Percentiles rank a stretch among this genome's conserved stretches.
Evolutionary conservation across 208 protist species (phyloP).

Genomic region (Sergeia podlipaevii): DNA sequence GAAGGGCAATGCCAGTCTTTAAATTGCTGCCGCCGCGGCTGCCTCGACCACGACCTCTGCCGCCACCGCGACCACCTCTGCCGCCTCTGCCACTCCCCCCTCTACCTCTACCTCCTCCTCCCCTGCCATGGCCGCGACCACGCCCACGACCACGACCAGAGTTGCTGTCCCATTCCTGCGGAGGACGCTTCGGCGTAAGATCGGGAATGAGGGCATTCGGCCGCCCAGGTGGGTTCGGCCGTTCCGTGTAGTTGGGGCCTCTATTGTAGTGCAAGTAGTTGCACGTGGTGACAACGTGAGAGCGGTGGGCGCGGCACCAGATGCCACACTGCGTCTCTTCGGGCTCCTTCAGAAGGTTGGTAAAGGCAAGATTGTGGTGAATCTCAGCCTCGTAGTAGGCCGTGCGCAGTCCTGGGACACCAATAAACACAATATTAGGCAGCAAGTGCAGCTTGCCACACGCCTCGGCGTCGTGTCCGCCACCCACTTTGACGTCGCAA

Average conservation of each 20-base stretch:
- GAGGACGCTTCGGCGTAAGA: conserved; percentile 40
- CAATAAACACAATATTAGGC: conserved; percentile 65
- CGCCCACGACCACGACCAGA: neutral
- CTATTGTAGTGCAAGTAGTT: conserved; percentile 67
- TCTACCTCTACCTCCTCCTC: conserved; percentile 5
- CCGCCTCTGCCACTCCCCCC: conserved; percentile 8
- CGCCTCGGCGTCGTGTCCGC: conserved; percentile 20
- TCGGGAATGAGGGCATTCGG: conserved; percentile 52
- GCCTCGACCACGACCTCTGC: conserved; percentile 15
- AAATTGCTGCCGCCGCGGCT: neutral
- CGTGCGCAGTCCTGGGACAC: conserved; percentile 37
- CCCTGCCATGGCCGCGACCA: conserved; percentile 5
- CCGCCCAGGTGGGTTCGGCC: conserved; percentile 29
- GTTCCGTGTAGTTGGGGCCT: conserved; percentile 50
- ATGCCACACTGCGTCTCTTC: conserved; percentile 50
- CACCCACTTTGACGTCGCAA: conserved; percentile 23
- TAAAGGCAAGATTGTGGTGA: conserved; percentile 57
- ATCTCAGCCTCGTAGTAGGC: conserved; percentile 78
- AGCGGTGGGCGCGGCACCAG: conserved; percentile 54
- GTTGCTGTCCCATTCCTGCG: conserved; percentile 14
- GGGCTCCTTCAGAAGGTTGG: conserved; percentile 27
- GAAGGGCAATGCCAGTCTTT: too few species aligned
- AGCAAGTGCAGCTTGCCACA: conserved; percentile 62
- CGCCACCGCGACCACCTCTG: conserved; percentile 15
- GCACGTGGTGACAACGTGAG: conserved; percentile 73